These are phyloP conservation scores for Euclidium syriacum DNA, from an alignment of 345 rosid species.

Conservation along the genomic window DNA sequence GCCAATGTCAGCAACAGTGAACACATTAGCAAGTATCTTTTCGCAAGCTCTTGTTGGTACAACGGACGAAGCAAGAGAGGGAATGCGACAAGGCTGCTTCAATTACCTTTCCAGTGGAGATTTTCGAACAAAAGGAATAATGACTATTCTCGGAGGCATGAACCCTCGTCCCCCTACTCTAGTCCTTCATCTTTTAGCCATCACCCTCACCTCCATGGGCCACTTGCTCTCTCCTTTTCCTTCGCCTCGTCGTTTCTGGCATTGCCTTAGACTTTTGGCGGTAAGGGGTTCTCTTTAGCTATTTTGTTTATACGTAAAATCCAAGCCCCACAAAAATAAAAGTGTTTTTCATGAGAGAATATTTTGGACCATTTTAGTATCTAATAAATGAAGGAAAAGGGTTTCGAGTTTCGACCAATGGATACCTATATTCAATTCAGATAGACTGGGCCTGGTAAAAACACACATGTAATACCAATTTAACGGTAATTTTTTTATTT, in stretches of 20 bases:
- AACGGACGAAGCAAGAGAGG: constrained; percentile 30
- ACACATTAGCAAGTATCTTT: constrained; percentile 29
- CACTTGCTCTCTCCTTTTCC: constrained; percentile 32
- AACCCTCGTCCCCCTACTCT: constrained; percentile 29
- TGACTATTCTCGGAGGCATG: constrained; percentile 32
- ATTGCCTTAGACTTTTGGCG: constrained; percentile 20
- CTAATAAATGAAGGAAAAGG: too few species aligned
- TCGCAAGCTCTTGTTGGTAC: constrained; percentile 26
- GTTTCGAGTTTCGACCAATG: too few species aligned
- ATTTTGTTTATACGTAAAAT: neutral
- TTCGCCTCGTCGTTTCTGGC: constrained; percentile 35
- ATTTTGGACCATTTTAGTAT: too few species aligned
- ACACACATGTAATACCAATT: neutral
- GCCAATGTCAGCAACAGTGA: constrained; percentile 37
- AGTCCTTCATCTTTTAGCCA: constrained; percentile 26
- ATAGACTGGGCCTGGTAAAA: too few species aligned
- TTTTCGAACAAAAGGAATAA: constrained; percentile 12
- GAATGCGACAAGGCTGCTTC: constrained; percentile 32
- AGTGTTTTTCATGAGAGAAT: too few species aligned
- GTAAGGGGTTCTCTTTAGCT: constrained; percentile 2
- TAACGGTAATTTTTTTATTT: neutral
- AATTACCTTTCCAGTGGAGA: constrained; percentile 27
- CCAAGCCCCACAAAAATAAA: too few species aligned
- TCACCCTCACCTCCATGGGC: constrained; percentile 30
- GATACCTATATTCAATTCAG: too few species aligned